Evolutionary conservation across 2,329 filamentous ascomycete genomes (phyloP).

Genomic region (Acrodontium crateriforme): DNA sequence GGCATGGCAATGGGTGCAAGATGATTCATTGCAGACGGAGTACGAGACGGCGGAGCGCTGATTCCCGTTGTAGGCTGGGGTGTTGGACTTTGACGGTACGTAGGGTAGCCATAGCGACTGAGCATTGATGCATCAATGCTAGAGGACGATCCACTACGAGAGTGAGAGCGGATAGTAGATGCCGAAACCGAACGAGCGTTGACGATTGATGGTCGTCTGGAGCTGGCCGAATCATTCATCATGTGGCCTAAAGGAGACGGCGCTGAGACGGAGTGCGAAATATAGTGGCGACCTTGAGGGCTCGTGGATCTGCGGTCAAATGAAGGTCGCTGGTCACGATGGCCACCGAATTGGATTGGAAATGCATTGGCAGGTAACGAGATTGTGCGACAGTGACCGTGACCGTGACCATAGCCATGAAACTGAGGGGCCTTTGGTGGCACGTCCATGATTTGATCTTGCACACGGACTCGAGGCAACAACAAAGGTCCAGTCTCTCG

Average conservation of each 20-base stretch:
- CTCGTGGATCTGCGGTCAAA: constrained; percentile 14
- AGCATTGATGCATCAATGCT: constrained; percentile 22
- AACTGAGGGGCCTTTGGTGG: constrained; percentile 1
- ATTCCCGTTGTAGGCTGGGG: constrained; percentile 19
- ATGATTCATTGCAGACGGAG: constrained; percentile 22
- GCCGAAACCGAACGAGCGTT: constrained; percentile 15
- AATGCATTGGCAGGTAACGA: constrained; percentile 17
- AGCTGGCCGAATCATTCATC: constrained; percentile 7
- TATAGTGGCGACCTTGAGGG: constrained; percentile 8
- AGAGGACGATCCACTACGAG: constrained; percentile 18
- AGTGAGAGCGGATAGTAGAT: constrained; percentile 16
- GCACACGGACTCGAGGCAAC: constrained; percentile 13
- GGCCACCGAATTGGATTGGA: constrained; percentile 15
- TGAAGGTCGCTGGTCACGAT: constrained; percentile 5
- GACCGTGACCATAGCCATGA: too few relatives aligned
- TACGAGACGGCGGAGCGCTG: constrained; percentile 17
- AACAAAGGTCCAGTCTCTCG: constrained; percentile 16
- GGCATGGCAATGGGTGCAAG: constrained; percentile 21
- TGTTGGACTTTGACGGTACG: constrained; percentile 42
- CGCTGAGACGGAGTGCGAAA: constrained; percentile 8
- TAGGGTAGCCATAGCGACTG: constrained; percentile 62
- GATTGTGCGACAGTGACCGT: constrained; percentile 14
- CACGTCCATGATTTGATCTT: constrained; percentile 17
- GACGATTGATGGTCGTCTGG: constrained; percentile 12
- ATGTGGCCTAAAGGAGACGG: constrained; percentile 11